Base-by-base conservation (phyloP, 1,284 basidiomycete genomes). In the Cerrena zonata region DNA sequence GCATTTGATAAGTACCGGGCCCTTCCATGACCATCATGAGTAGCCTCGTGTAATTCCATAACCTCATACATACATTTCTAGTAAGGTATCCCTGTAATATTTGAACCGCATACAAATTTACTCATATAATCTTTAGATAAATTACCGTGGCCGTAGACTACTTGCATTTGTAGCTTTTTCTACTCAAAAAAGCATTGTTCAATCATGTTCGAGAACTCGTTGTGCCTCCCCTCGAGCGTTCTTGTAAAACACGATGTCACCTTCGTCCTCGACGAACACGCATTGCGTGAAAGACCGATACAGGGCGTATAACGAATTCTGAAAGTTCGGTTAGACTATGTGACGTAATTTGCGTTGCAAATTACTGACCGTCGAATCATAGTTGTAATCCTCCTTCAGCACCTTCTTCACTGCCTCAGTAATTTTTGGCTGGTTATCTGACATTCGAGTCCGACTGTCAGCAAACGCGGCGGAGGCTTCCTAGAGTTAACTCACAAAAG, bases 231-330 rank as follows among this genome's bases (percentile, higher is more conserved):
- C 55, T 7, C 70, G 50, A 46, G 70, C 70, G 64, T 86, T 80
- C 69, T 79, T 80, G 73, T 77, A 86, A 66, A 86, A 85, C 19
- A 80, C 70, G 53, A 85, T 73, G 54, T 78, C 75, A 40, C 78
- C 81, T 48, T 79, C 76, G 58, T 84, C 79, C 60, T 86, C 83
- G 53, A 85, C 72, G 59, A 80, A 85, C 61, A 68, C 61, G 58
- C 76, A 78, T 52, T 75, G 64, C 2, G 69, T 71, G 59, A 77
- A 75, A 3, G 74, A 70, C 23, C 75, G 67, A 51, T 72, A 73
- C 0, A 76, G 62, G 5, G 67, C 74, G 50, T 66, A 70, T 62
- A 74, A 77, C 4, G 72, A 62, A 18, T 70, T 69, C 75, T 77
- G 47, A 3, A 10, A 39, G 22, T 21, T n/a, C 21, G 5, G 3